These are phyloP conservation scores for Emydomyces testavorans DNA, from an alignment of 2,329 filamentous ascomycete species.

Conservation along the genomic window DNA sequence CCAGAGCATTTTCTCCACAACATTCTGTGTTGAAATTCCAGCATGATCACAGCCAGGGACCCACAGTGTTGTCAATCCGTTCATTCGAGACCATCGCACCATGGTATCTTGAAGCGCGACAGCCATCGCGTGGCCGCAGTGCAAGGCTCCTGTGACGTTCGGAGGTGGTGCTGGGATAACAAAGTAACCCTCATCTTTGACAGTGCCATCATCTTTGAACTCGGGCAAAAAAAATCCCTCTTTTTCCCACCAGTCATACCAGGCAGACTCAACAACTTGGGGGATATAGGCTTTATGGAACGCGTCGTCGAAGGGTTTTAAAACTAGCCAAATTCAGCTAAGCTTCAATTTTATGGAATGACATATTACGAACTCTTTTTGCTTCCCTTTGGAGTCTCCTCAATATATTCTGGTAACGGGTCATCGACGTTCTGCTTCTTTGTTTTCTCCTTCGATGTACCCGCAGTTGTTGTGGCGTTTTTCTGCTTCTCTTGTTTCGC, in stretches of 20 bases:
- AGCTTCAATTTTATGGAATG: too few relatives aligned
- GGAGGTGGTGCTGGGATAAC: slow-evolving; percentile 89
- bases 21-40: slow-evolving; percentile 88
- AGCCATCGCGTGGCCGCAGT: slow-evolving; percentile 83
- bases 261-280: slow-evolving; percentile 76
- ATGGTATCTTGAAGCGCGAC: slow-evolving; percentile 80
- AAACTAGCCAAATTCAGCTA: too few relatives aligned
- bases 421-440: slow-evolving; percentile 45
- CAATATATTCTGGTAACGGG: too few relatives aligned
- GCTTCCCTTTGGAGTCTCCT: too few relatives aligned
- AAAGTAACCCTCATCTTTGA: slow-evolving; percentile 72
- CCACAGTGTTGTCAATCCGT: slow-evolving; percentile 76
- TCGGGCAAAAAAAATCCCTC: slow-evolving; percentile 85
- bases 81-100: slow-evolving; percentile 84
- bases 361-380: too few relatives aligned
- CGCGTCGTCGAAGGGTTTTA: too few relatives aligned
- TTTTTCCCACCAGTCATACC: slow-evolving; percentile 97
- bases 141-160: slow-evolving; percentile 86
- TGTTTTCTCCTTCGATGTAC: slow-evolving; percentile 47
- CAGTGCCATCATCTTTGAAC: slow-evolving; percentile 61
- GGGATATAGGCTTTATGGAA: slow-evolving; percentile 96
- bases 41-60: slow-evolving; percentile 91
- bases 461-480: slow-evolving; percentile 39
- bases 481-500: slow-evolving; percentile 71
- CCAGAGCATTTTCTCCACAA: slow-evolving; percentile 96